Percentiles rank a stretch among this genome's conserved stretches.
Evolutionary conservation across 805 yeast species (phyloP).

Genomic region (Nakazawaea molendinolei): DNA sequence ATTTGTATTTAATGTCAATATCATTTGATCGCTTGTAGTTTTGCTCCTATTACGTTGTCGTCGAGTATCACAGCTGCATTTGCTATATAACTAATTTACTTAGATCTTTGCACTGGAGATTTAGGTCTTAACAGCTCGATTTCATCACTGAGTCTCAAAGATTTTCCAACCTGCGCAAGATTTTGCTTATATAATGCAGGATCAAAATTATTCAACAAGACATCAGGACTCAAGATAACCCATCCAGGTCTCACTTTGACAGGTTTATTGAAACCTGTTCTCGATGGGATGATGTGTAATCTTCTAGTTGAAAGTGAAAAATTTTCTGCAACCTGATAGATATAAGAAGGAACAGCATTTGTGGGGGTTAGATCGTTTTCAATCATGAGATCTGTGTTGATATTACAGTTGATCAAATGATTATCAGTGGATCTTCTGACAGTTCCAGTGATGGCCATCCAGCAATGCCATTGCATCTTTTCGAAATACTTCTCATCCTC

Average conservation of each 20-base stretch:
- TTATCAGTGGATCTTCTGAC: slow-evolving; percentile 80
- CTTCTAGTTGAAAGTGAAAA: slow-evolving; percentile 78
- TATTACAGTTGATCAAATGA: slow-evolving; percentile 84
- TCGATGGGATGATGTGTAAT: slow-evolving; percentile 76
- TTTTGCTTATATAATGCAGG: slow-evolving; percentile 38
- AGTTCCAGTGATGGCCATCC: slow-evolving; percentile 97
- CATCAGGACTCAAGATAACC: slow-evolving; percentile 86
- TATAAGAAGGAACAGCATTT: slow-evolving; percentile 61
- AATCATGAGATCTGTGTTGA: slow-evolving; percentile 81
- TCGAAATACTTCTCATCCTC: slow-evolving; percentile 47
- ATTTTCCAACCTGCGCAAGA: slow-evolving; percentile 37
- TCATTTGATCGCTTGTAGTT: no score
- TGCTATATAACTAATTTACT: not conserved
- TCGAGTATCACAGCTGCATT: not conserved
- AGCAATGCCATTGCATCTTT: slow-evolving; percentile 90
- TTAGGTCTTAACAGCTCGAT: slow-evolving; percentile 81
- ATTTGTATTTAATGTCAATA: slow-evolving; percentile 4
- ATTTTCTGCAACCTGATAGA: slow-evolving; percentile 82
- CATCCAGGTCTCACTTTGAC: slow-evolving; percentile 76
- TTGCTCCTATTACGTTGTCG: not conserved
- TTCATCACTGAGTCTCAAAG: slow-evolving; percentile 62
- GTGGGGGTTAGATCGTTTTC: slow-evolving; percentile 40
- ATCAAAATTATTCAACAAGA: slow-evolving; percentile 63
- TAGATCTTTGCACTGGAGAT: slow-evolving; percentile 42
- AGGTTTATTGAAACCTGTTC: slow-evolving; percentile 58